phyloP scores from a whole-genome alignment of 768 basidiomycete genomes.

The Heimioporus sp. region DNA sequence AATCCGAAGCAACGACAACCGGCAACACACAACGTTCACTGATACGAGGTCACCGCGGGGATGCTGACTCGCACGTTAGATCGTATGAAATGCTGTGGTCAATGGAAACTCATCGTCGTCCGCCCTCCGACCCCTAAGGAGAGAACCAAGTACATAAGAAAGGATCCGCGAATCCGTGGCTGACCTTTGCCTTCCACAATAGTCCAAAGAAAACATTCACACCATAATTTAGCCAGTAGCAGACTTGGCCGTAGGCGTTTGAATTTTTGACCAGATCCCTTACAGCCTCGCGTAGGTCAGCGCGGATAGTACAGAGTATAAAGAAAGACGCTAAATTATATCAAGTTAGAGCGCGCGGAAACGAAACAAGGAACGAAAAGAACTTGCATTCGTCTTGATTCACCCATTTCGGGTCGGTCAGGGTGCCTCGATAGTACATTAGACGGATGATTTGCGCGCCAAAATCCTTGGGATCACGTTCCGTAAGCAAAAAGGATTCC shows the following conservation, averaged over 20 bases:
- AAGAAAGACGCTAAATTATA: slow-evolving; percentile 1
- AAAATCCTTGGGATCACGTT: background rate
- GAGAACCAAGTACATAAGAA: too few relatives aligned
- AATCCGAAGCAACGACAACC: background rate
- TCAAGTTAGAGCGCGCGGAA: background rate
- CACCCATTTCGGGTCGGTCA: slow-evolving; percentile 8
- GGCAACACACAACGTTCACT: too few relatives aligned
- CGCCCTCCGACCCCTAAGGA: too few relatives aligned
- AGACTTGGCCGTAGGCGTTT: background rate
- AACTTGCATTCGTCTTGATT: slow-evolving; percentile 9
- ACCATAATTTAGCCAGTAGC: slow-evolving; percentile 12
- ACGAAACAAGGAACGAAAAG: too few relatives aligned
- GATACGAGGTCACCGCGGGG: too few relatives aligned
- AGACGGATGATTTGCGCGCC: slow-evolving; percentile 2
- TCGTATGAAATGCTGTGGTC: too few relatives aligned
- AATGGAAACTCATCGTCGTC: too few relatives aligned
- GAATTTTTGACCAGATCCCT: background rate
- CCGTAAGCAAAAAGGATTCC: slow-evolving; percentile 8
- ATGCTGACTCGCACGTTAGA: too few relatives aligned
- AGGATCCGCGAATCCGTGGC: too few relatives aligned
- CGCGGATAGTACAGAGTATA: background rate
- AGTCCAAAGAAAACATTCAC: slow-evolving; percentile 13
- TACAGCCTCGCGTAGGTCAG: background rate
- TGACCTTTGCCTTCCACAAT: slow-evolving; percentile 8
- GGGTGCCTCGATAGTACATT: slow-evolving; percentile 3